Evolutionary conservation across 192 early-diverging fungal species (phyloP).

Genomic region (Coemansia sp.): DNA sequence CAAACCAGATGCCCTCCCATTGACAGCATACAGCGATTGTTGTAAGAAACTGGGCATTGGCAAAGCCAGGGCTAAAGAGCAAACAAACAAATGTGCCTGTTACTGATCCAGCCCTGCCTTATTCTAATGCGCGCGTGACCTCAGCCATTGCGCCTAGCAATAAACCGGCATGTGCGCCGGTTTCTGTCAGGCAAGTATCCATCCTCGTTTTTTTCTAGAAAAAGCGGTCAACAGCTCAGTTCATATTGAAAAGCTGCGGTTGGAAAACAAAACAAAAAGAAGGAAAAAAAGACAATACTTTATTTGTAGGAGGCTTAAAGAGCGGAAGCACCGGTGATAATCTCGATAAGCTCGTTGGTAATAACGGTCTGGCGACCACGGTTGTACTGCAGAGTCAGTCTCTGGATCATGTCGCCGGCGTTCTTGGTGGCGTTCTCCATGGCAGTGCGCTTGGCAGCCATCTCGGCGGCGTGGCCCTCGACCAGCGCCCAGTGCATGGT

Average conservation of each 20-base stretch:
- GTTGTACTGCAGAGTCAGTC: conserved; percentile 95
- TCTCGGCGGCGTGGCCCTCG: conserved; percentile 95
- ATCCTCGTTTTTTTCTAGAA: background rate
- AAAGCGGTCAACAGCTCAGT: background rate
- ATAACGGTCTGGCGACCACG: conserved; percentile 96
- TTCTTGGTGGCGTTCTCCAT: conserved; percentile 99
- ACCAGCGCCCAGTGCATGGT: conserved; percentile 92
- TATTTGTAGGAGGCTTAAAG: conserved; percentile 58
- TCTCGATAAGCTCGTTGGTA: conserved; percentile 98
- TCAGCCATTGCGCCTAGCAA: background rate
- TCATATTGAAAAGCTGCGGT: background rate
- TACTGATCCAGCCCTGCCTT: background rate
- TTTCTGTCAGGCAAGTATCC: background rate
- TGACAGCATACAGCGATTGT: too few relatives aligned
- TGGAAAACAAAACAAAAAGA: conserved; percentile 1
- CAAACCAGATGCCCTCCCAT: too few relatives aligned
- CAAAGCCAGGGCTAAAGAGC: background rate
- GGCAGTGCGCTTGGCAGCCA: conserved; percentile 94
- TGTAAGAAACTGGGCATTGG: too few relatives aligned
- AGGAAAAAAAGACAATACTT: background rate
- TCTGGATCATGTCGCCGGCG: conserved; percentile 97
- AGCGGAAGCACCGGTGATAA: conserved; percentile 95
- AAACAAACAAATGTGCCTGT: background rate
- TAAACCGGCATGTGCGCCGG: background rate
- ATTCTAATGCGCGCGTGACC: background rate